Conservation (phyloP, 176 grass and related monocot genomes). For the Oryza meyeriana region DNA sequence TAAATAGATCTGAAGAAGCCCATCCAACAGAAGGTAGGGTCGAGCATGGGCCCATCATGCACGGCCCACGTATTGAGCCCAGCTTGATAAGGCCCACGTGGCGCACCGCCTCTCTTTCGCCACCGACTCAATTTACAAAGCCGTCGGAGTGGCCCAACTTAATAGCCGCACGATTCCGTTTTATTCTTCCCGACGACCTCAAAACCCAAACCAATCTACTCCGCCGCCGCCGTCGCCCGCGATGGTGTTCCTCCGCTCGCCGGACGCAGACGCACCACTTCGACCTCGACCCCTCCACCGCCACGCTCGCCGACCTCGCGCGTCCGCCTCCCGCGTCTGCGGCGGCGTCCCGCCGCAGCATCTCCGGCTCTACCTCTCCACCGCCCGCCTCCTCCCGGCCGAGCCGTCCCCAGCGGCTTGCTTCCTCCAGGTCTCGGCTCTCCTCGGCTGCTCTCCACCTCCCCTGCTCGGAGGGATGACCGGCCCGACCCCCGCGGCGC, state of each 20-base stretch:
- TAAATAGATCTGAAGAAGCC: no score
- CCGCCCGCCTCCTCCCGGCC: conserved; percentile 34
- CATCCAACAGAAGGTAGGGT: no score
- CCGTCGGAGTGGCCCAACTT: neutral
- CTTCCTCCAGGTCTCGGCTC: conserved; percentile 14
- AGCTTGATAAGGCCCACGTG: neutral
- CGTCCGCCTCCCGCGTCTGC: conserved; percentile 9
- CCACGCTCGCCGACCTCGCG: conserved; percentile 39
- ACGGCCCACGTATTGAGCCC: no score
- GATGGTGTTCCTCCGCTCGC: conserved; percentile 49
- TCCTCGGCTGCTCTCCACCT: conserved; percentile 36
- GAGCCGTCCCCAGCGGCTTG: conserved; percentile 16
- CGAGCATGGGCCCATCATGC: no score
- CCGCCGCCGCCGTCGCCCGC: neutral
- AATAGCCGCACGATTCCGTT: neutral
- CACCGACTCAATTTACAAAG: neutral
- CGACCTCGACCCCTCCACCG: conserved; percentile 29
- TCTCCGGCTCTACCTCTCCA: conserved; percentile 42
- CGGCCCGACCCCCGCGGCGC: conserved; percentile 5
- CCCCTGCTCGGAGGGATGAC: conserved; percentile 51
- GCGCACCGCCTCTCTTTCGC: neutral
- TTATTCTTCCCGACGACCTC: neutral
- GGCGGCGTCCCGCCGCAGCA: conserved; percentile 23
- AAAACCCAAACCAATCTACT: neutral
- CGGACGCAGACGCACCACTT: conserved; percentile 44